These are phyloP conservation scores for Monosporascus ibericus DNA, from an alignment of 2,329 filamentous ascomycete genomes.

Conservation along the genomic window DNA sequence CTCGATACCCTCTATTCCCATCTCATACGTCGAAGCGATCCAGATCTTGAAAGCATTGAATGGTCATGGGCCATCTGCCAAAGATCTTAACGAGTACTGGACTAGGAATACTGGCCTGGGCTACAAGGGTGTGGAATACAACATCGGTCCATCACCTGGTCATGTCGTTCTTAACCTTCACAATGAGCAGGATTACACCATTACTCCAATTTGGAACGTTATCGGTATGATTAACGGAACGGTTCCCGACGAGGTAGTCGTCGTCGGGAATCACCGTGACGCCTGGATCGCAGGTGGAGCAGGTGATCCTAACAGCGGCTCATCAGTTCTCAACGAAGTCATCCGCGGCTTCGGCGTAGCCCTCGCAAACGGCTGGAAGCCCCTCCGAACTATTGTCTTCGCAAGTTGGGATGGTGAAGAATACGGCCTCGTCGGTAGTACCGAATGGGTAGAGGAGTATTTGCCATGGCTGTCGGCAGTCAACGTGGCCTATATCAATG, in stretches of 20 bases:
- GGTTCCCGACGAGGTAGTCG: constrained; percentile 75
- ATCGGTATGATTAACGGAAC: constrained; percentile 90
- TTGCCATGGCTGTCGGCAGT: constrained; percentile 70
- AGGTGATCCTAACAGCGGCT: constrained; percentile 75
- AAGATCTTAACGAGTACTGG: constrained; percentile 70
- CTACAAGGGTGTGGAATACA: constrained; percentile 80
- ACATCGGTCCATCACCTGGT: constrained; percentile 75
- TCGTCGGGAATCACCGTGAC: constrained; percentile 89
- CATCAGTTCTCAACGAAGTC: constrained; percentile 72
- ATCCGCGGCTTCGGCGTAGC: constrained; percentile 68
- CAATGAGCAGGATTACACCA: constrained; percentile 78
- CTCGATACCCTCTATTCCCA: constrained; percentile 82
- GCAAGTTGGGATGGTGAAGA: constrained; percentile 80
- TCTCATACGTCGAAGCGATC: constrained; percentile 81
- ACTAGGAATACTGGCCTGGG: constrained; percentile 61
- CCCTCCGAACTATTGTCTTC: constrained; percentile 85
- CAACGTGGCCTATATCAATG: constrained; percentile 78
- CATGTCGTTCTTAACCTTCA: constrained; percentile 63
- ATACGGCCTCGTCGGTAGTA: constrained; percentile 79
- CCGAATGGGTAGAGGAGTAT: constrained; percentile 91
- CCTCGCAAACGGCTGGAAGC: constrained; percentile 68
- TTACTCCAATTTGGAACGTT: constrained; percentile 81
- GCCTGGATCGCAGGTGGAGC: constrained; percentile 83
- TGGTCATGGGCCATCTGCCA: constrained; percentile 73
- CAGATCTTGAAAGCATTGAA: constrained; percentile 88